Evolutionary conservation across 1,284 basidiomycete species (phyloP), one percentile per base, ranked within the genome.

Genomic region (Ceratobasidium papillatum): DNA sequence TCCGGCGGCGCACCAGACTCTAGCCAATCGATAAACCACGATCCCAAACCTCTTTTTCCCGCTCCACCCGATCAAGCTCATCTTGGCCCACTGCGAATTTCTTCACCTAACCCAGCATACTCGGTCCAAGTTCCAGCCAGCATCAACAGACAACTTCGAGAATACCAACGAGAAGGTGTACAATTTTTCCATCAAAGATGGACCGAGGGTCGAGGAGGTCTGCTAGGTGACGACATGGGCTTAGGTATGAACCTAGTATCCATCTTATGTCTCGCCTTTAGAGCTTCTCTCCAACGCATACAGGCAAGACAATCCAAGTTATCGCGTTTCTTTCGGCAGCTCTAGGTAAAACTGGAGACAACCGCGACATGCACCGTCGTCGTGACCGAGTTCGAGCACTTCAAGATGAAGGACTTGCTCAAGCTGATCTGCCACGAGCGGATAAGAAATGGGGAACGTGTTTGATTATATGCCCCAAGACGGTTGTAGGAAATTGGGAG

Each of bases 221-320:
- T 72, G 34, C 25, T 72, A 19, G 94, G 94, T 19, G 94, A 96
- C 80, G 94, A 96, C 79, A 96, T 96, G 94, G 94, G 94, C 73
- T 82, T 94, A 74, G 92, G 92, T 80, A 80, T 87, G 85, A 64
- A 34, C 9, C 3, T 45, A 36, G 1, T 34, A 14, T 14, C 27
- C 27, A 41, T 11, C 41, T 75, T 61, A n/a, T 43, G 71, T 30
- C 27, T 41, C 27, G 59, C n/a, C n/a, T n/a, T n/a, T n/a, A n/a
- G n/a, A 12, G 45, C 36, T 22, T 34, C n/a, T 19, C 12, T 64
- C 14, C 64, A 32, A 4, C 22, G 7, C 22, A 47, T 62, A 43
- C 73, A 85, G 93, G 93, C 1, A 94, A 94, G 85, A 94, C 93
- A 0, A 92, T 95, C n/a, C 94, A 96, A 81, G 89, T 95, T 30